These are phyloP conservation scores for Mortierella sp. DNA, from an alignment of 371 early-diverging fungal species.

Conservation along the genomic window DNA sequence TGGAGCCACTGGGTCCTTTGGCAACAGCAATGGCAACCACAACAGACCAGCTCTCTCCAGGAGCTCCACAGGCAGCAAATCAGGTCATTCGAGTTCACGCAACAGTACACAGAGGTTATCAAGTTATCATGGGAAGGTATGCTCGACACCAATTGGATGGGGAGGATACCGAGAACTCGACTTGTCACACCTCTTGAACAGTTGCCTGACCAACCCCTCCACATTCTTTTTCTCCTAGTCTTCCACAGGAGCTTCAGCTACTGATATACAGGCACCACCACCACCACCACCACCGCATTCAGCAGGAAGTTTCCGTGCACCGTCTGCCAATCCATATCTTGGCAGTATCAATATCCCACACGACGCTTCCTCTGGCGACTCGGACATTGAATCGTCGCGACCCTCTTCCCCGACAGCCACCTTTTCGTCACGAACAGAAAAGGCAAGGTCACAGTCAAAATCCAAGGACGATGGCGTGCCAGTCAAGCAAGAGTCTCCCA, in stretches of 20 bases:
- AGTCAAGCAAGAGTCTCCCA: constrained; percentile 46
- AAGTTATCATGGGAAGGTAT: constrained; percentile 48
- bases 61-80: constrained; percentile 50
- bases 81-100: constrained; percentile 35
- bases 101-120: constrained; percentile 32
- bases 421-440: constrained; percentile 20
- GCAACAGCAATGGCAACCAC: constrained; percentile 5
- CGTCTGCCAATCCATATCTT: constrained; percentile 48
- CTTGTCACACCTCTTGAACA: too few relatives aligned
- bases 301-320: constrained; percentile 35
- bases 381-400: constrained; percentile 46
- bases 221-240: neutral
- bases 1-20: constrained; percentile 16
- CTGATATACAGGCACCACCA: constrained; percentile 22
- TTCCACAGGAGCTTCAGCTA: constrained; percentile 6
- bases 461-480: constrained; percentile 26
- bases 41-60: constrained; percentile 37
- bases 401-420: constrained; percentile 43
- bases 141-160: neutral
- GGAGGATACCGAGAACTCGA: neutral
- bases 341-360: constrained; percentile 54
- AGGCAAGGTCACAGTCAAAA: constrained; percentile 16
- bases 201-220: neutral
- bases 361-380: constrained; percentile 53
- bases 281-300: too few relatives aligned